Percentiles rank a stretch among this genome's conserved stretches.
Evolutionary conservation across 1,284 basidiomycete genomes (phyloP).

Genomic region (Ceratorhiza oryzae-sativae): DNA sequence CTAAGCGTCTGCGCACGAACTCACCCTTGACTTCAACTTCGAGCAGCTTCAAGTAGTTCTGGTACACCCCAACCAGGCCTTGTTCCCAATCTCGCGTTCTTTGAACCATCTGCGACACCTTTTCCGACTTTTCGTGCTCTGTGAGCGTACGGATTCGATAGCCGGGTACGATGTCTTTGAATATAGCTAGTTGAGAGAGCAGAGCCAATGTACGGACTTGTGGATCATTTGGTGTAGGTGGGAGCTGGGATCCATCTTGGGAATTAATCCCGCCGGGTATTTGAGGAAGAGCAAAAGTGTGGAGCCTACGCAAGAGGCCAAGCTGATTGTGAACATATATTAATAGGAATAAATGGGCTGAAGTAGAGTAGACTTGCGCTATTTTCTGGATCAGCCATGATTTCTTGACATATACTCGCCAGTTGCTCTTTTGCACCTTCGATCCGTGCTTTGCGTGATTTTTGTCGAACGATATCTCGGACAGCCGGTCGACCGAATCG

Average conservation of each 20-base stretch:
- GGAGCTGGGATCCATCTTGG: constrained; percentile 56
- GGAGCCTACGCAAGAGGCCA: constrained; percentile 82
- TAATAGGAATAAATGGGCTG: not conserved
- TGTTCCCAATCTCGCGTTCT: constrained; percentile 95
- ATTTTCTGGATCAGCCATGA: constrained; percentile 85
- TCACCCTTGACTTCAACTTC: constrained; percentile 88
- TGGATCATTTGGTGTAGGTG: constrained; percentile 72
- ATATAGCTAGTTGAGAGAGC: constrained; percentile 91
- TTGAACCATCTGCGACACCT: constrained; percentile 93
- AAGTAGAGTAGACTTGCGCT: constrained; percentile 60
- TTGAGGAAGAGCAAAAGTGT: constrained; percentile 79
- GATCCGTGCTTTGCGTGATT: constrained; percentile 72
- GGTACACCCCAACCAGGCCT: constrained; percentile 90
- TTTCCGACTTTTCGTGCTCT: constrained; percentile 89
- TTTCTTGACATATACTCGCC: constrained; percentile 86
- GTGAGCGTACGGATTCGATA: constrained; percentile 88
- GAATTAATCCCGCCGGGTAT: constrained; percentile 52
- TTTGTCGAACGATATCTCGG: constrained; percentile 71
- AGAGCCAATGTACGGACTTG: constrained; percentile 88
- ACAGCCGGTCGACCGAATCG: constrained; percentile 84
- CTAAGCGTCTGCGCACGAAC: constrained; percentile 44
- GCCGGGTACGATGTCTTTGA: constrained; percentile 94
- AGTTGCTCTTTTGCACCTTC: constrained; percentile 89
- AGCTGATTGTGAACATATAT: constrained; percentile 60
- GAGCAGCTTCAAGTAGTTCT: constrained; percentile 83